phyloP scores from a whole-genome alignment of 148 eudicot genomes.

The Cornus florida region DNA sequence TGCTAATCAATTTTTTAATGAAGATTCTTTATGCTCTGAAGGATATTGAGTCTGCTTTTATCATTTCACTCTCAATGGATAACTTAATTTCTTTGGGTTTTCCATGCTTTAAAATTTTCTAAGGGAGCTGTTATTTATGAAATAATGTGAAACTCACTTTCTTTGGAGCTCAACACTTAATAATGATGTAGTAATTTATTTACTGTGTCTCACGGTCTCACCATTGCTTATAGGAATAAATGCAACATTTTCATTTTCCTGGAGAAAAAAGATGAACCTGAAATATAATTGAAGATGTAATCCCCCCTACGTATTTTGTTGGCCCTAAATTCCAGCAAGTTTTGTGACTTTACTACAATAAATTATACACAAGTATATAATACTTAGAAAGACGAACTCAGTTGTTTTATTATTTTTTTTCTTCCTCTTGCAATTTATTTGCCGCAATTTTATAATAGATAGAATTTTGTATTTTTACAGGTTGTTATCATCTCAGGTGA shows the following conservation, averaged over 20 bases:
- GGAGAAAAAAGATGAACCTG: background rate
- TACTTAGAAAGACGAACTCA: constrained; percentile 1
- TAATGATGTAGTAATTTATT: background rate
- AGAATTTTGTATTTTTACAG: constrained; percentile 35
- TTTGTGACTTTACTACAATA: background rate
- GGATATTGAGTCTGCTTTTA: background rate
- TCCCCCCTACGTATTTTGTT: no score
- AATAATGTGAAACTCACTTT: background rate
- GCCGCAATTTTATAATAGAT: constrained; percentile 5
- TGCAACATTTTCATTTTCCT: background rate
- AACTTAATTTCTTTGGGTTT: background rate
- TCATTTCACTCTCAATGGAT: background rate
- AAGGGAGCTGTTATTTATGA: background rate
- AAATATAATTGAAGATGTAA: background rate
- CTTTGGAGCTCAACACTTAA: background rate
- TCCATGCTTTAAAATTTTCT: background rate
- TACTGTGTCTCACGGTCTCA: background rate
- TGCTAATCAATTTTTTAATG: background rate
- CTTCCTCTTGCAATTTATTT: background rate
- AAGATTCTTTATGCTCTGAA: background rate
- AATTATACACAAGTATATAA: background rate
- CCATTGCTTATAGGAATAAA: background rate
- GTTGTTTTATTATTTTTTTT: background rate
- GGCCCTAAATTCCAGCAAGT: background rate
- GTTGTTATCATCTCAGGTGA: constrained; percentile 95